Conservation (phyloP, 1,139 yeast species). For the Hemisphaericaspora xylofermentans region DNA sequence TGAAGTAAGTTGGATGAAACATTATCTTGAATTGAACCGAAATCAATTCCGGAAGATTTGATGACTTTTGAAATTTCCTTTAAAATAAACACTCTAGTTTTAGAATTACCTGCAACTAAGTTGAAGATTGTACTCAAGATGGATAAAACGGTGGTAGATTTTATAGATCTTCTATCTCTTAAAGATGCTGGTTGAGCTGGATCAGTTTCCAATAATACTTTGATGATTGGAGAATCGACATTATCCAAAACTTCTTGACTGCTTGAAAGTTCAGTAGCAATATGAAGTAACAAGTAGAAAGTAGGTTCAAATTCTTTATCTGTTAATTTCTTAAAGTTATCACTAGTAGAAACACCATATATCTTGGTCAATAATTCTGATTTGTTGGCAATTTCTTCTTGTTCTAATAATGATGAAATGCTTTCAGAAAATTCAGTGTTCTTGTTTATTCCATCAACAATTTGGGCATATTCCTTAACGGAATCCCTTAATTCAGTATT, state of each 20-base stretch:
- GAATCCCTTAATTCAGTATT: constrained; percentile 47
- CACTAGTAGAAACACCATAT: constrained; percentile 25
- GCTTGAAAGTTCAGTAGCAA: constrained; percentile 30
- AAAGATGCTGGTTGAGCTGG: constrained; percentile 43
- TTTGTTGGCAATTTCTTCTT: constrained; percentile 29
- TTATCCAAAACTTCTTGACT: constrained; percentile 28
- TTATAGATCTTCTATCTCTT: constrained; percentile 49
- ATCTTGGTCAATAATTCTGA: constrained; percentile 28
- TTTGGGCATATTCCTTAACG: constrained; percentile 39
- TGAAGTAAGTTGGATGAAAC: constrained; percentile 37
- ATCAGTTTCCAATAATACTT: constrained; percentile 32
- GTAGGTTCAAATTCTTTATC: constrained; percentile 50
- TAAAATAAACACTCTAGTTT: constrained; percentile 33
- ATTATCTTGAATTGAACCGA: constrained; percentile 34
- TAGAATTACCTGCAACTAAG: constrained; percentile 37
- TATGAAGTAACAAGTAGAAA: constrained; percentile 41
- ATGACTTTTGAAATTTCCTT: constrained; percentile 34
- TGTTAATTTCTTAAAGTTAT: constrained; percentile 33
- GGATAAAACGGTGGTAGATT: constrained; percentile 44
- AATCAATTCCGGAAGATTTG: constrained; percentile 33
- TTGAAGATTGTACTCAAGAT: constrained; percentile 46
- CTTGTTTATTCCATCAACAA: constrained; percentile 36
- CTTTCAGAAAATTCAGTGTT: constrained; percentile 28
- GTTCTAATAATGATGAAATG: constrained; percentile 24
- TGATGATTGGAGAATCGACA: constrained; percentile 28